A percentile compares a stretch with the other conserved stretches of the same genome.
Conservation (phyloP, 176 grass and related monocot species). For the Lolium perenne region DNA sequence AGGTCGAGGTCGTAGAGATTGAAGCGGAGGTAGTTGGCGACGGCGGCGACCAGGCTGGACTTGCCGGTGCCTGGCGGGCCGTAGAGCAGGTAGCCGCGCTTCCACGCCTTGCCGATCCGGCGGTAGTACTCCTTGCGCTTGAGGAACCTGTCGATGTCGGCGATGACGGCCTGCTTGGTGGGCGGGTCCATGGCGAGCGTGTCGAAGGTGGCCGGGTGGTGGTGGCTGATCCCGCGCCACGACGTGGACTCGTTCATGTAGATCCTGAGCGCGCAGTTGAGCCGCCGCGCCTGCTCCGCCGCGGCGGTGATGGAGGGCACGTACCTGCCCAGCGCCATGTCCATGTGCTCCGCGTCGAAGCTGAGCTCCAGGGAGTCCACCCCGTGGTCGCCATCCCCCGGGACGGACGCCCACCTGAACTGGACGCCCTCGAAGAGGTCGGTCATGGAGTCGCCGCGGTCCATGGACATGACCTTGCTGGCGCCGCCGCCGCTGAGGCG, state of each 20-base stretch:
- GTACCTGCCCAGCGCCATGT: slow-evolving; percentile 28
- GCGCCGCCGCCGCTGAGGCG: slow-evolving; percentile 13
- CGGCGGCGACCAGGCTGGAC: slow-evolving; percentile 43
- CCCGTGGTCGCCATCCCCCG: background rate
- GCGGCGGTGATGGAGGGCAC: slow-evolving; percentile 32
- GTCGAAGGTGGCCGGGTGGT: slow-evolving; percentile 72
- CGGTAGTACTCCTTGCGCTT: slow-evolving; percentile 41
- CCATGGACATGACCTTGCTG: slow-evolving; percentile 21
- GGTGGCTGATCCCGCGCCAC: slow-evolving; percentile 42
- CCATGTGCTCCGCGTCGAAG: slow-evolving; percentile 41
- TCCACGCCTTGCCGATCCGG: slow-evolving; percentile 56
- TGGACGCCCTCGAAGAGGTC: slow-evolving; percentile 49
- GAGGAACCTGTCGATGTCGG: slow-evolving; percentile 39
- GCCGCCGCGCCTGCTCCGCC: background rate
- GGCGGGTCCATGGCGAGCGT: slow-evolving; percentile 59
- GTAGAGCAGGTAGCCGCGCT: slow-evolving; percentile 47
- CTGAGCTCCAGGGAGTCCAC: slow-evolving; percentile 22
- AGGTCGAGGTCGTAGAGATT: slow-evolving; percentile 45
- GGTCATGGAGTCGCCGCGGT: slow-evolving; percentile 23
- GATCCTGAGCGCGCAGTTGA: slow-evolving; percentile 32
- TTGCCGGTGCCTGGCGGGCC: slow-evolving; percentile 41
- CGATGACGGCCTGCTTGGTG: slow-evolving; percentile 11
- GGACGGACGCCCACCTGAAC: slow-evolving; percentile 40
- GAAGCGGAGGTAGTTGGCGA: slow-evolving; percentile 48
- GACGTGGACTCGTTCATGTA: slow-evolving; percentile 28